Evolutionary conservation across 805 yeast genomes (phyloP).

Genomic region (Metschnikowia gruessii): DNA sequence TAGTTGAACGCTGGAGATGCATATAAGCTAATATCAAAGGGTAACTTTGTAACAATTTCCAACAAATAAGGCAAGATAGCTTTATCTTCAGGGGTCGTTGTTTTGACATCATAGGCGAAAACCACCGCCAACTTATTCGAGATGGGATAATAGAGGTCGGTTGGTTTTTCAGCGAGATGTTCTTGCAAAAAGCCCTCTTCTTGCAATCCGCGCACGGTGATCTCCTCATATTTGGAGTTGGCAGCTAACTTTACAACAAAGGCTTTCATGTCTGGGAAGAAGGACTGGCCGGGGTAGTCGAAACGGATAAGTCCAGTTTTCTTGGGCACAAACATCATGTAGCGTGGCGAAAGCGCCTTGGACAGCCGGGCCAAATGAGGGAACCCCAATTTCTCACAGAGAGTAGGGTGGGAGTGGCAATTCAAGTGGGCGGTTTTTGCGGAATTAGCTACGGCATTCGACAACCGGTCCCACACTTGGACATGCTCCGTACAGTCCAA

Average conservation of each 20-base stretch:
- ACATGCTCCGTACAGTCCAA: conserved; percentile 50
- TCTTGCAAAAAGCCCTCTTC: conserved; percentile 31
- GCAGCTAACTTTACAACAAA: conserved; percentile 50
- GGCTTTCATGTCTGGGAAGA: conserved; percentile 30
- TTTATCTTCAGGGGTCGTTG: conserved; percentile 58
- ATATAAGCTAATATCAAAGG: conserved; percentile 52
- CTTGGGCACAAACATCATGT: conserved; percentile 54
- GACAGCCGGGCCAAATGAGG: conserved; percentile 24
- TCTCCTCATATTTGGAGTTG: conserved; percentile 41
- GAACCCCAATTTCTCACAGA: conserved; percentile 55
- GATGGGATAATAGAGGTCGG: conserved; percentile 37
- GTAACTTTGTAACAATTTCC: conserved; percentile 57
- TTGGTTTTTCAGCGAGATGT: conserved; percentile 31
- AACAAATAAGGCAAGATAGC: conserved; percentile 57
- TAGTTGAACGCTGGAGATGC: conserved; percentile 47
- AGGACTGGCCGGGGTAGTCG: conserved; percentile 35
- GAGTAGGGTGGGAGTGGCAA: conserved; percentile 48
- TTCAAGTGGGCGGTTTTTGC: conserved; percentile 55
- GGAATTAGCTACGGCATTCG: conserved; percentile 43
- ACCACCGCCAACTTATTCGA: conserved; percentile 48
- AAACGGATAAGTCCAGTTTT: conserved; percentile 46
- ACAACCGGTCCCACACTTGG: conserved; percentile 55
- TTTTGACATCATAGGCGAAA: conserved; percentile 49
- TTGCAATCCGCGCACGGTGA: conserved; percentile 28
- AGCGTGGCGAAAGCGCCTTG: conserved; percentile 33